Percentiles rank a stretch among this genome's conserved stretches.
Evolutionary conservation across 2,329 filamentous ascomycete genomes (phyloP).

Genomic region (Keithomyces neogunnii): DNA sequence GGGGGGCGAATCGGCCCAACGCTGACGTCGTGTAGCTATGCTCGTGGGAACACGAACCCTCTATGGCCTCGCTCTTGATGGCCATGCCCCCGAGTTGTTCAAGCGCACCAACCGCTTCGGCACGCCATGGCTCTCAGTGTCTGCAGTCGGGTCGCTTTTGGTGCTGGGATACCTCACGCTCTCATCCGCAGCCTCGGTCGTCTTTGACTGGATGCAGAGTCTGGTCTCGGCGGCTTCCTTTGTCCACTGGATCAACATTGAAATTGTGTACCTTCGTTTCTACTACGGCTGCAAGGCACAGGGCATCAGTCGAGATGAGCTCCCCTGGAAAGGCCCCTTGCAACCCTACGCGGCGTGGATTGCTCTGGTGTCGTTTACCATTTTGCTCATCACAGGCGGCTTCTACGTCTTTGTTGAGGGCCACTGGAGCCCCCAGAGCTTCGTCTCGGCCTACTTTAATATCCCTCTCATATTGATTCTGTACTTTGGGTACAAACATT

Average conservation of each 20-base stretch:
- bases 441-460: constrained; percentile 51
- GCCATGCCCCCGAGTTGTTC: constrained; percentile 52
- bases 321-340: constrained; percentile 36
- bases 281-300: constrained; percentile 40
- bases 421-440: constrained; percentile 50
- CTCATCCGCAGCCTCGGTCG: constrained; percentile 45
- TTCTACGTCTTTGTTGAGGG: constrained; percentile 60
- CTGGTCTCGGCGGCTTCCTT: constrained; percentile 47
- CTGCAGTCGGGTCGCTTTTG: constrained; percentile 43
- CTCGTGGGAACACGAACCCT: constrained; percentile 48
- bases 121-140: constrained; percentile 40
- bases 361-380: constrained; percentile 42
- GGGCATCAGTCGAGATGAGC: constrained; percentile 32
- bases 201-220: constrained; percentile 58
- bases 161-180: constrained; percentile 57
- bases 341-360: constrained; percentile 54
- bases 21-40: constrained; percentile 4
- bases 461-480: constrained; percentile 46
- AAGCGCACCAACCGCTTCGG: constrained; percentile 46
- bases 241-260: constrained; percentile 44
- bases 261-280: constrained; percentile 44
- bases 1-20: not conserved
- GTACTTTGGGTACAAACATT: constrained; percentile 48
- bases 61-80: constrained; percentile 51
- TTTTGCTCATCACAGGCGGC: constrained; percentile 58